Evolutionary conservation across 108 stramenopile genomes (phyloP).

Genomic region (Pseudonitzschia multiseries): DNA sequence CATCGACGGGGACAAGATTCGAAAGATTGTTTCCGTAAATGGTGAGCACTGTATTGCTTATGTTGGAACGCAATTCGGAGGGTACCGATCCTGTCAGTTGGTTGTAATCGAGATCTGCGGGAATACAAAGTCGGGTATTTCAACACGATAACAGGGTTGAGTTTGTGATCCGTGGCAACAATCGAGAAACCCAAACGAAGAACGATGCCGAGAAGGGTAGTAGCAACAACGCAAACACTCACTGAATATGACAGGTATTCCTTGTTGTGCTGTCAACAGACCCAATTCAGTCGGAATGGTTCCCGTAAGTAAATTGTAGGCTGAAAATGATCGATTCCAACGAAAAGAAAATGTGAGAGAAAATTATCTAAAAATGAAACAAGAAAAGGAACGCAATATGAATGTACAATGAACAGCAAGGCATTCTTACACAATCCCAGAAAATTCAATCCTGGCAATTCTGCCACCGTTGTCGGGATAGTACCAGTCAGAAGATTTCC

Average conservation of each 20-base stretch:
- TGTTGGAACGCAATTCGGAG: not conserved
- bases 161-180: not conserved
- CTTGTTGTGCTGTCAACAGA: not conserved
- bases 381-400: not conserved
- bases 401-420: not conserved
- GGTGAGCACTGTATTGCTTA: not conserved
- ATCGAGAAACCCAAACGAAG: not conserved
- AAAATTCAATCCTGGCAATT: not conserved
- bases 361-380: not conserved
- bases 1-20: conserved; percentile 3
- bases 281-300: conserved; percentile 3
- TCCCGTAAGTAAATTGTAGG: conserved; percentile 1
- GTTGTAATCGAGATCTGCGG: not conserved
- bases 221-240: not conserved
- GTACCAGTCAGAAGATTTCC: not conserved
- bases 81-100: conserved; percentile 1
- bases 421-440: not conserved
- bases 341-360: not conserved
- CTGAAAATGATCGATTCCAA: not conserved
- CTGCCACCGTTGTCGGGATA: not conserved
- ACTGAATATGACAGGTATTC: not conserved
- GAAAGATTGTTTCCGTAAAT: not conserved
- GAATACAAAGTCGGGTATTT: not conserved
- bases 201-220: not conserved
- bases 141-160: not conserved